Evolutionary conservation across 2,329 filamentous ascomycete species (phyloP).

Genomic region (Pseudogymnoascus pannorum): DNA sequence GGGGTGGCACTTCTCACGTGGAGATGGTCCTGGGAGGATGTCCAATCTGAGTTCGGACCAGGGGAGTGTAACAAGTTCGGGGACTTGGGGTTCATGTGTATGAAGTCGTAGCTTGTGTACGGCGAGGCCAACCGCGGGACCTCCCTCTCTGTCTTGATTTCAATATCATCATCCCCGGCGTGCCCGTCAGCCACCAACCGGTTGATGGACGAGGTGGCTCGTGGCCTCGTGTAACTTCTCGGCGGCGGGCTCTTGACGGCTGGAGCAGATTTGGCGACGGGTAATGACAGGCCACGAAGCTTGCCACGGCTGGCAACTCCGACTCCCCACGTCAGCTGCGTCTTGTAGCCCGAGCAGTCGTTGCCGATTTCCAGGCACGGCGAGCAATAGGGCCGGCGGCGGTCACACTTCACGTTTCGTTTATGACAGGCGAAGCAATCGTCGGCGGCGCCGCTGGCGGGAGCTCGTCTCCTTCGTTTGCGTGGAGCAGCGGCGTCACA

Average conservation of each 20-base stretch:
- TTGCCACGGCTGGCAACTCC: constrained; percentile 94
- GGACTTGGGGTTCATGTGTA: constrained; percentile 31
- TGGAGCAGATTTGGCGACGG: constrained; percentile 53
- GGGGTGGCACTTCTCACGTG: constrained; percentile 15
- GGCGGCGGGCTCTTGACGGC: constrained; percentile 31
- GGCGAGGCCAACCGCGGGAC: constrained; percentile 15
- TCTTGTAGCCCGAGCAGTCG: constrained; percentile 94
- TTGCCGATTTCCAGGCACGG: constrained; percentile 87
- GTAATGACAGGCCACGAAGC: constrained; percentile 77
- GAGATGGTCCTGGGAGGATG: constrained; percentile 23
- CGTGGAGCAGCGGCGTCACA: constrained; percentile 19
- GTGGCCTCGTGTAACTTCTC: constrained; percentile 17
- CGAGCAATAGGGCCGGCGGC: constrained; percentile 87
- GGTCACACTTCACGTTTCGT: constrained; percentile 77
- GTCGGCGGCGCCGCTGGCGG: constrained; percentile 80
- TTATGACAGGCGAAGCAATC: constrained; percentile 94
- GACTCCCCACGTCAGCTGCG: constrained; percentile 91
- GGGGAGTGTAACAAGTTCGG: constrained; percentile 23
- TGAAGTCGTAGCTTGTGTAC: constrained; percentile 33
- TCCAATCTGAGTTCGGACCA: constrained; percentile 22
- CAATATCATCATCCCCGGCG: constrained; percentile 21
- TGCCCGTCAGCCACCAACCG: constrained; percentile 14
- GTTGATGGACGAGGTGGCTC: constrained; percentile 23
- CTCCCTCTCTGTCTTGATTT: constrained; percentile 26
- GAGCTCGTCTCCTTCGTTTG: constrained; percentile 78